Base-by-base conservation (phyloP, 129 eudicot species). In the Saposhnikovia divaricata region DNA sequence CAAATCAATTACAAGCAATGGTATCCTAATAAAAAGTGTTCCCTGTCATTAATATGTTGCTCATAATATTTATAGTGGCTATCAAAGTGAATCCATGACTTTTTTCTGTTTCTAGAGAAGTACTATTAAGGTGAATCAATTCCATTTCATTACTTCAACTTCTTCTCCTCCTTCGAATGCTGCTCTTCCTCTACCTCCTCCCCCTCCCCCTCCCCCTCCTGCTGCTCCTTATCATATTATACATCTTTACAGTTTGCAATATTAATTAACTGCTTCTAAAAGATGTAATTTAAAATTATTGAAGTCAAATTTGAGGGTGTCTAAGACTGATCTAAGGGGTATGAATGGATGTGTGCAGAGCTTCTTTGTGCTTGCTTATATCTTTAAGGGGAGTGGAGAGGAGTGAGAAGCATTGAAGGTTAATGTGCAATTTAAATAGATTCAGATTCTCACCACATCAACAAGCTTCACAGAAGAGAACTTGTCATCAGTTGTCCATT, bases 401-500 rank as follows among this genome's bases (percentile, higher is more conserved):
- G 18, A 39, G 53, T 37, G 43, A 27, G 16, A 39, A 42, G 74
- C 28, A 16, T 77, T 77, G 5, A 6, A 25, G 14, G 78, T 75
- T 51, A 46, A 16, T 13, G 39, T 27, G 53, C 23, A 6, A 40
- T 75, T 46, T 27, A 75, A 27, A n/a, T 31, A 27, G 19, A 74
- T 45, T 74, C 11, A 73, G 40, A 18, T 80, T 69, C 95, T 82
- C 77, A 95, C 99, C 94, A 95, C 96, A 77, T 92, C 95, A 80
- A 84, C 75, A 78, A 95, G 82, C 83, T 87, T 85, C 43, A 75
- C 39, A 81, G 78, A 75, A 78, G 85, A 80, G 16, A 55, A 68
- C 83, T 84, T 90, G 74, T 89, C 88, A 31, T 86, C 89, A 57
- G 77, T 74, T 47, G 93, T 85, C 99, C 99, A 95, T 66, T 89